phyloP scores from a whole-genome alignment of 768 basidiomycete genomes.

The Peribolospora baueri region DNA sequence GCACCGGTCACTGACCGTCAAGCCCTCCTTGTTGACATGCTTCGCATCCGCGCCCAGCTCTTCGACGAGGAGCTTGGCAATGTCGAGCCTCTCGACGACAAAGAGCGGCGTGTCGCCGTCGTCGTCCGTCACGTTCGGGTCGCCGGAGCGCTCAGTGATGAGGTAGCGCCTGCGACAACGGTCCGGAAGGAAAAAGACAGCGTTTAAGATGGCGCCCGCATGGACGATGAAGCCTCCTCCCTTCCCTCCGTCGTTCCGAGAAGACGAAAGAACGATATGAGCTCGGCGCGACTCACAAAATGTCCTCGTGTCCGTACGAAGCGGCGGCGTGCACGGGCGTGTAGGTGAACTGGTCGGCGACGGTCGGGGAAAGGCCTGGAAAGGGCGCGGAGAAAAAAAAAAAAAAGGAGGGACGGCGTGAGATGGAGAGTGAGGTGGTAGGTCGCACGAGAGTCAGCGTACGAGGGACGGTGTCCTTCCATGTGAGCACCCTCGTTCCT shows the following conservation, averaged over 20 bases:
- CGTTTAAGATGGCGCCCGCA: no score
- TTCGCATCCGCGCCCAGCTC: conserved; percentile 20
- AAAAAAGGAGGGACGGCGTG: not conserved
- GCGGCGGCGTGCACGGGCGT: conserved; percentile 23
- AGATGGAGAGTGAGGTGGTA: not conserved
- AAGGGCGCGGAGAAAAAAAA: no score
- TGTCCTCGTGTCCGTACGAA: conserved; percentile 21
- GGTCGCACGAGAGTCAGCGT: no score
- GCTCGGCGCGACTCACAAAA: conserved; percentile 11
- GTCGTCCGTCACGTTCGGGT: conserved; percentile 23
- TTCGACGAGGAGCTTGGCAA: conserved; percentile 17
- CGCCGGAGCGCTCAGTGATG: conserved; percentile 17
- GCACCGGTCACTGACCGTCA: conserved; percentile 15
- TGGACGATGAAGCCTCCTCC: no score
- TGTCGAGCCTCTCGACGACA: conserved; percentile 21
- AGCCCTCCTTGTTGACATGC: conserved; percentile 18
- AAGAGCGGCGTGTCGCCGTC: conserved; percentile 26
- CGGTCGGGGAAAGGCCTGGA: conserved; percentile 4
- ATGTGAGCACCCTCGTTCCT: no score
- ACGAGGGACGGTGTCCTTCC: no score
- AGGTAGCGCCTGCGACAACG: conserved; percentile 14
- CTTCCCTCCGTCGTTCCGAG: no score
- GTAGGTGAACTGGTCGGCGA: conserved; percentile 9
- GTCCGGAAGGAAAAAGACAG: no score
- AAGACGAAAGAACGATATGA: no score